Evolutionary conservation across 257 asterid genomes (phyloP), one percentile per base, ranked within the genome.

Genomic region (Ilex asprella): DNA sequence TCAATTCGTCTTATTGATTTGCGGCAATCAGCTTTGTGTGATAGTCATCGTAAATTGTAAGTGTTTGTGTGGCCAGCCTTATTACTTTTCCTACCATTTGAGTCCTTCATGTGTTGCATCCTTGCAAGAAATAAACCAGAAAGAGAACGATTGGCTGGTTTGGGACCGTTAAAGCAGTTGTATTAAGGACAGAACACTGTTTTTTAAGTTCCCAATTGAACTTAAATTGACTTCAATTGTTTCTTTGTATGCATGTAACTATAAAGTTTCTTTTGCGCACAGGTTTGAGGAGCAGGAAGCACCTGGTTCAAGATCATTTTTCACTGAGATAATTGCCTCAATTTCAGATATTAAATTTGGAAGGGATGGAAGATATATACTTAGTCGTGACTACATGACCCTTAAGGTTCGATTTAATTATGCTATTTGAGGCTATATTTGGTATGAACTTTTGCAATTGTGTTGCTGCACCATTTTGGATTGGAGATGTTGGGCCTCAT

Each of bases 331-430:
- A 71, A 94, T 94, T 77, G 99, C 99, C 74, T 94, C 99, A 21
- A 81, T 94, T 71, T 94, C 99, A 73, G 99, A 94, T 82, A 87
- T 94, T 73, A 90, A 94, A 84, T 94, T 94, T 76, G 89, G 95
- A 39, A 90, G 65, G 87, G 85, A 84, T 73, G 97, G 97, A 67
- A 82, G 99, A 87, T 77, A 87, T 66, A 79, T 94, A 66, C 88
- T 94, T 63, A 90, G 99, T 71, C 96, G 99, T 68, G 99, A 94
- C 78, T 94, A 94, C 83, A 94, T 94, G 99, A 87, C 97, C 82
- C 96, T 94, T 57, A 94, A 94, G 99, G 99, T 77, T 58, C 56
- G 84, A 58, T 62, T 61, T 50, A 44, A 54, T 31, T 67, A 30
- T 15, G 30, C 51, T 55, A 46, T 10, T 46, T 46, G 52, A 46